phyloP scores from a whole-genome alignment of 176 grass and related monocot species.

The Musa itinerans region DNA sequence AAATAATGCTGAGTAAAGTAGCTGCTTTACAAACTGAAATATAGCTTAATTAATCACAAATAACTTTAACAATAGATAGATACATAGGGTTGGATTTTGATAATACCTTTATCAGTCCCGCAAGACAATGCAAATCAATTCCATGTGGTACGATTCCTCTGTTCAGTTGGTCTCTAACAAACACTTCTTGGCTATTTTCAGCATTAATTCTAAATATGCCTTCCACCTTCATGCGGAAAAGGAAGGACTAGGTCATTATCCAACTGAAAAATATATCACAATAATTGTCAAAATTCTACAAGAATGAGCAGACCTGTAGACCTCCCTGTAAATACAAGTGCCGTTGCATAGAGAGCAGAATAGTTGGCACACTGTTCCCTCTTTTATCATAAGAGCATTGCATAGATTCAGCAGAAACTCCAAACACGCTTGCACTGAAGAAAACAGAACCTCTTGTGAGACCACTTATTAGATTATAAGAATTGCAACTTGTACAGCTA shows the following conservation, averaged over 20 bases:
- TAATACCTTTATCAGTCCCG: slow-evolving; percentile 81
- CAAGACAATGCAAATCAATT: slow-evolving; percentile 80
- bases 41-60: neutral
- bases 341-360: slow-evolving; percentile 72
- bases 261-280: neutral
- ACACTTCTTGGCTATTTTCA: slow-evolving; percentile 68
- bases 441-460: slow-evolving; percentile 7
- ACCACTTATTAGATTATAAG: neutral
- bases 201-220: slow-evolving; percentile 95
- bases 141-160: slow-evolving; percentile 61
- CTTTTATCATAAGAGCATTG: slow-evolving; percentile 78
- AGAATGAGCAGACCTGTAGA: slow-evolving; percentile 50
- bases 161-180: slow-evolving; percentile 68
- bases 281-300: neutral
- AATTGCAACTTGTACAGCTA: neutral
- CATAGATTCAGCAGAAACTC: slow-evolving; percentile 86
- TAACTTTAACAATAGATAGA: neutral
- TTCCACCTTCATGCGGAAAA: slow-evolving; percentile 57
- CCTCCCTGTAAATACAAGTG: slow-evolving; percentile 59
- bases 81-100: neutral
- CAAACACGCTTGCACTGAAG: slow-evolving; percentile 76
- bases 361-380: slow-evolving; percentile 82
- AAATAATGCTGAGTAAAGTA: neutral
- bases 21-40: neutral
- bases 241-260: neutral